Conservation (phyloP, 2,329 filamentous ascomycete species). For the Aaosphaeria arxii region DNA sequence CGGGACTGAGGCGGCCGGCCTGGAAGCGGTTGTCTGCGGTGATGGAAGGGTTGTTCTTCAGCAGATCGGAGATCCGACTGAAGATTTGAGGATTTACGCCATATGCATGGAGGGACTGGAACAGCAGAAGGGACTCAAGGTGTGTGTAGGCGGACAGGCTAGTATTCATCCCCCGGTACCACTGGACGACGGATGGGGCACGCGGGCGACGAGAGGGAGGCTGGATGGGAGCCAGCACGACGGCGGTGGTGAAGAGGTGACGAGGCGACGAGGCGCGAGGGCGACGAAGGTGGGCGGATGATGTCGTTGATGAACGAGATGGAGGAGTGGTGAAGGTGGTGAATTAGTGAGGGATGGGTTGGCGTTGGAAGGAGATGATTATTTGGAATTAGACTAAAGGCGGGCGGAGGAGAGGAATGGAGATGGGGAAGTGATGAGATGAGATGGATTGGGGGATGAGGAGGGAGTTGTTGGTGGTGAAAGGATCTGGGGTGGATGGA, state of each 20-base stretch:
- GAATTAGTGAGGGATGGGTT: neutral
- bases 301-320: neutral
- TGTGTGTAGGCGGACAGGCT: slow-evolving; percentile 68
- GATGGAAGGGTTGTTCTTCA: slow-evolving; percentile 72
- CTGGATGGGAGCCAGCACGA: slow-evolving; percentile 37
- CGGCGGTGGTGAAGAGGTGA: slow-evolving; percentile 10
- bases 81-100: slow-evolving; percentile 67
- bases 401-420: slow-evolving; percentile 2
- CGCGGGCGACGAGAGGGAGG: slow-evolving; percentile 25
- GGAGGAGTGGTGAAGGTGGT: neutral
- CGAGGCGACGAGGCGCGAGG: slow-evolving; percentile 5
- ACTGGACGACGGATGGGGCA: slow-evolving; percentile 16
- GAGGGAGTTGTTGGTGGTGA: neutral
- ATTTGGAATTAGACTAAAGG: neutral
- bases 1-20: slow-evolving; percentile 68
- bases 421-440: slow-evolving; percentile 6
- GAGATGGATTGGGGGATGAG: slow-evolving; percentile 13
- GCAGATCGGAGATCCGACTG: slow-evolving; percentile 66
- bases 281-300: slow-evolving; percentile 3
- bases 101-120: slow-evolving; percentile 71
- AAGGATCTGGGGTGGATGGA: too few relatives aligned
- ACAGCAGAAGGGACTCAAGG: slow-evolving; percentile 82
- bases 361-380: neutral
- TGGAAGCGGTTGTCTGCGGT: slow-evolving; percentile 70
- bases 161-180: slow-evolving; percentile 53